phyloP scores from a whole-genome alignment of 2,329 filamentous ascomycete species.

The Annulohypoxylon truncatum region DNA sequence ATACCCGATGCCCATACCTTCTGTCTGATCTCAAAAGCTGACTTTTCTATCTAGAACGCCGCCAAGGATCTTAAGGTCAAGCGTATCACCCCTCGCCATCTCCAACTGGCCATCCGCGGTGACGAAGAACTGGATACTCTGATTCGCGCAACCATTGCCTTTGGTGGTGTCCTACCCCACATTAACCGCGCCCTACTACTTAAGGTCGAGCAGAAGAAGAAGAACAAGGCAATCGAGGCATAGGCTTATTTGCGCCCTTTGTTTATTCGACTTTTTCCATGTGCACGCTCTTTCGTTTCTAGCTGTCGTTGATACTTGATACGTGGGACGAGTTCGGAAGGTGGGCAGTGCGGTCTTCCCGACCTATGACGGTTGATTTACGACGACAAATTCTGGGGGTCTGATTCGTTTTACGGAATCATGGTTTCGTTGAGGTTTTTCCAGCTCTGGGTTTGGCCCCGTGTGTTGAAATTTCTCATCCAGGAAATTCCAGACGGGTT shows the following conservation, averaged over 20 bases:
- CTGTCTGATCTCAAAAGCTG: constrained; percentile 27
- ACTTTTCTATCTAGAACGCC: constrained; percentile 73
- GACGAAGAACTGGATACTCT: constrained; percentile 98
- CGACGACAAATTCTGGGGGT: constrained; percentile 27
- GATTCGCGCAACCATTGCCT: constrained; percentile 97
- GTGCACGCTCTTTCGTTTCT: constrained; percentile 27
- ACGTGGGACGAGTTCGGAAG: constrained; percentile 26
- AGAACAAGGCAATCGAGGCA: constrained; percentile 67
- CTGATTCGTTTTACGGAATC: constrained; percentile 24
- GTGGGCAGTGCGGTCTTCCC: constrained; percentile 14
- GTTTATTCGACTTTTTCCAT: constrained; percentile 21
- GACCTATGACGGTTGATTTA: constrained; percentile 33
- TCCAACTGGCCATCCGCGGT: constrained; percentile 97
- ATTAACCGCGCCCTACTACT: constrained; percentile 97
- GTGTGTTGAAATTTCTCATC: constrained; percentile 9
- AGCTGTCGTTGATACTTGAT: constrained; percentile 27
- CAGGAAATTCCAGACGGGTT: constrained; percentile 7
- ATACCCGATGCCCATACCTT: not conserved
- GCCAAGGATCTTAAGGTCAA: constrained; percentile 99
- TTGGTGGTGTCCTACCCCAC: constrained; percentile 96
- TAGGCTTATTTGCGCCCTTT: constrained; percentile 45
- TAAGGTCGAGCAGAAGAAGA: constrained; percentile 99
- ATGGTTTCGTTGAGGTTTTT: constrained; percentile 22
- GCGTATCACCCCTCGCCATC: constrained; percentile 97
- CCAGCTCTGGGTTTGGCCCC: constrained; percentile 18